These are phyloP conservation scores for Penicillium sp. DNA, from an alignment of 2,329 filamentous ascomycete genomes.

Conservation along the genomic window DNA sequence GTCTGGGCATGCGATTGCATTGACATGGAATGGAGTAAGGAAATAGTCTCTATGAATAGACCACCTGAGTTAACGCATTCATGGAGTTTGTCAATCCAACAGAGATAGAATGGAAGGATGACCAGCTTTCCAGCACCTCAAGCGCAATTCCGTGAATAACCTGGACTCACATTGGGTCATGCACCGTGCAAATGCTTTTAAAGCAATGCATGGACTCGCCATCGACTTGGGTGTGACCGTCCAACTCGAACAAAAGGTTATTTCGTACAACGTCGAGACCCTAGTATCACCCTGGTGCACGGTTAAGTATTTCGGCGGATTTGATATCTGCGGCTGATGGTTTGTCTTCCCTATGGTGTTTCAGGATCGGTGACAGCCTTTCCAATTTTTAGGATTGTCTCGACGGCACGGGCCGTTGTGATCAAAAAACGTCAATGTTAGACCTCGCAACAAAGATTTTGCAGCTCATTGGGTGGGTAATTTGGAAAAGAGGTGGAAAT, in stretches of 20 bases:
- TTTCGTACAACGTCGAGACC: constrained; percentile 9
- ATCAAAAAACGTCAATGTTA: constrained; percentile 1
- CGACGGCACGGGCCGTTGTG: constrained; percentile 13
- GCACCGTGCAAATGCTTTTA: constrained; percentile 27
- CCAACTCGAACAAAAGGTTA: constrained; percentile 11
- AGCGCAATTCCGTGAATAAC: constrained; percentile 28
- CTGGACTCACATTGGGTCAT: constrained; percentile 19
- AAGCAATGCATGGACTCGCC: constrained; percentile 12
- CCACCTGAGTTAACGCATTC: constrained; percentile 28
- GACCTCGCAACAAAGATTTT: constrained; percentile 29
- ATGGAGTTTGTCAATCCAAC: constrained; percentile 30
- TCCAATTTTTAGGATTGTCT: constrained; percentile 15
- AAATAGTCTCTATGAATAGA: constrained; percentile 29
- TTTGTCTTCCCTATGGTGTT: neutral
- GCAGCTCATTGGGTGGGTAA: constrained; percentile 44
- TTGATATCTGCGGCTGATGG: constrained; percentile 22
- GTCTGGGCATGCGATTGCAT: constrained; percentile 30
- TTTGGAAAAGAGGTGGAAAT: too few relatives aligned
- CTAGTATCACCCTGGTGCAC: constrained; percentile 9
- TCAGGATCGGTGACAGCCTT: neutral
- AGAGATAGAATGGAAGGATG: constrained; percentile 30
- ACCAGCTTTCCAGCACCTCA: constrained; percentile 34
- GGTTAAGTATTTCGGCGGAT: constrained; percentile 8
- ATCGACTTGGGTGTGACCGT: constrained; percentile 16
- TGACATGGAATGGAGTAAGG: constrained; percentile 19